Percentiles rank a stretch among this genome's conserved stretches.
These are phyloP conservation scores for Protomyces gravidus DNA, from an alignment of 1,139 yeast genomes.

Conservation along the genomic window DNA sequence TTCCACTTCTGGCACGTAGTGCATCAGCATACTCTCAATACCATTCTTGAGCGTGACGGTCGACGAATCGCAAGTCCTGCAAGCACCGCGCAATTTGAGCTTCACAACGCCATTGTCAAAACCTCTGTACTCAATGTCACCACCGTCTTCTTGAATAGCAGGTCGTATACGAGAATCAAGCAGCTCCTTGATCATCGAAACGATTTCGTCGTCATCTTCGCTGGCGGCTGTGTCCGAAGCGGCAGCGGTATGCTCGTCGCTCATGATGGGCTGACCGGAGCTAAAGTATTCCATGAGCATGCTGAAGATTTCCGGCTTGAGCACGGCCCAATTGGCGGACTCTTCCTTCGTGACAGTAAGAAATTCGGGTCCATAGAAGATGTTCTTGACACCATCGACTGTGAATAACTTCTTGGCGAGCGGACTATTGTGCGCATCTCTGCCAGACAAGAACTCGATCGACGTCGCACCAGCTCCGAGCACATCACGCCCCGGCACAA, in stretches of 20 bases:
- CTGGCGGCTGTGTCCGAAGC: conserved; percentile 47
- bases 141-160: conserved; percentile 73
- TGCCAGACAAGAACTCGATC: conserved; percentile 62
- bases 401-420: conserved; percentile 74
- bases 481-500: conserved; percentile 65
- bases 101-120: conserved; percentile 60
- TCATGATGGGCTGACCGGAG: conserved; percentile 61
- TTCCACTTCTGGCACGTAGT: conserved; percentile 75
- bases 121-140: conserved; percentile 58
- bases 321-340: conserved; percentile 60
- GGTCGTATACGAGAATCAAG: conserved; percentile 93
- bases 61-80: conserved; percentile 72
- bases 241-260: conserved; percentile 52
- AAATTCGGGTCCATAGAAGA: conserved; percentile 84
- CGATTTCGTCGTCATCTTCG: conserved; percentile 71
- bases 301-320: conserved; percentile 85
- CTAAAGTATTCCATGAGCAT: conserved; percentile 77
- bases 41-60: conserved; percentile 76
- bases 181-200: conserved; percentile 85
- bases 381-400: conserved; percentile 65
- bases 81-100: conserved; percentile 75
- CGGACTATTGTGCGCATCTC: conserved; percentile 72
- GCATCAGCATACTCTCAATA: conserved; percentile 77
- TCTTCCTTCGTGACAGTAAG: conserved; percentile 74
- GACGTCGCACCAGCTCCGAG: conserved; percentile 46